Percentiles rank a stretch among this genome's conserved stretches.
Evolutionary conservation across 1,139 yeast species (phyloP).

Genomic region (Hansenula lynferdii): DNA sequence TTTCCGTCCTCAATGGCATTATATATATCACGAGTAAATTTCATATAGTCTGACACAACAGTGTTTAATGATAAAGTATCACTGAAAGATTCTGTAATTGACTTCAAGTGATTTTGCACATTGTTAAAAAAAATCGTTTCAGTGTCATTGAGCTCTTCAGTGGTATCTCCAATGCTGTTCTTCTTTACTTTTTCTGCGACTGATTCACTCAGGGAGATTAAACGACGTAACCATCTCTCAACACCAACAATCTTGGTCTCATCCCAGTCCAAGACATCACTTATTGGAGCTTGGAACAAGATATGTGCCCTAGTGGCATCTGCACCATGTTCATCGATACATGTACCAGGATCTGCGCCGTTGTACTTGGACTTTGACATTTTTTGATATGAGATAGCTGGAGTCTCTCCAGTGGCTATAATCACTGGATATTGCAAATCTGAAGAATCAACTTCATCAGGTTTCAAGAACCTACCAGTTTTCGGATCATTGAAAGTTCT

Average conservation of each 20-base stretch:
- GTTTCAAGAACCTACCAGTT: constrained; percentile 70
- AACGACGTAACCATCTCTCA: constrained; percentile 77
- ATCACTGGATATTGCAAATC: constrained; percentile 41
- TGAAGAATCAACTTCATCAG: constrained; percentile 56
- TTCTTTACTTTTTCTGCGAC: constrained; percentile 4
- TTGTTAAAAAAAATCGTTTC: constrained; percentile 59
- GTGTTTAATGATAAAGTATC: constrained; percentile 69
- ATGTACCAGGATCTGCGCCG: constrained; percentile 85
- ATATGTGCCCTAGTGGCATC: constrained; percentile 94
- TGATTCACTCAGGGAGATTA: constrained; percentile 37
- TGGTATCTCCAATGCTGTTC: constrained; percentile 13
- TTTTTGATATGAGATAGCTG: constrained; percentile 67
- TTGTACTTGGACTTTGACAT: constrained; percentile 96
- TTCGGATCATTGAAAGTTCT: constrained; percentile 70
- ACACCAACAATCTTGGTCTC: constrained; percentile 82
- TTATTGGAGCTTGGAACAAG: constrained; percentile 88
- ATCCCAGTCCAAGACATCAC: constrained; percentile 85
- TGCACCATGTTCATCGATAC: constrained; percentile 80
- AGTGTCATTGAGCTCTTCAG: constrained; percentile 27
- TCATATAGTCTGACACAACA: constrained; percentile 86
- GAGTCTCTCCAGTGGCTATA: constrained; percentile 43
- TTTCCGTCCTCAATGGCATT: constrained; percentile 33
- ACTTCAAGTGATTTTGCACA: constrained; percentile 42
- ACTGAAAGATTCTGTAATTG: constrained; percentile 56
- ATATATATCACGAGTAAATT: constrained; percentile 56